These are phyloP conservation scores for Globisporangium uncinulatum DNA, from an alignment of 352 stramenopile genomes.

Conservation along the genomic window DNA sequence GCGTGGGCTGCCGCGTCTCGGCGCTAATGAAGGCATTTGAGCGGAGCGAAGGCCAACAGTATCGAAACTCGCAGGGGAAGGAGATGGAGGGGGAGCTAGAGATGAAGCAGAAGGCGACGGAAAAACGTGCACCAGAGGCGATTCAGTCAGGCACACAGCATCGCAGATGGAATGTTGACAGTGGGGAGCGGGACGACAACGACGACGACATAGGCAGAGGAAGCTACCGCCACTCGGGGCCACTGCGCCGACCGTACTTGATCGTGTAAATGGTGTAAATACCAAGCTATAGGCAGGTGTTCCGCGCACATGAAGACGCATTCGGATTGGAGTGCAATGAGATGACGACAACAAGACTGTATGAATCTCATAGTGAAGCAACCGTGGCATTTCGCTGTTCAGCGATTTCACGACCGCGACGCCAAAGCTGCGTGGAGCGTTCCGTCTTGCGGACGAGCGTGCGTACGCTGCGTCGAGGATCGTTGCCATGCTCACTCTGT, in stretches of 20 bases:
- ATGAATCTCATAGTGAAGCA: too few species aligned
- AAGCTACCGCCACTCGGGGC: neutral
- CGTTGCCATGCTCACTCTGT: too few species aligned
- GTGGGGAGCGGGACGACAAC: neutral
- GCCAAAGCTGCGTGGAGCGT: too few species aligned
- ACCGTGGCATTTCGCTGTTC: too few species aligned
- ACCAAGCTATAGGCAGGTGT: too few species aligned
- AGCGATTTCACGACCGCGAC: too few species aligned
- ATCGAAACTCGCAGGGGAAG: too few species aligned
- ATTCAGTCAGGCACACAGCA: neutral
- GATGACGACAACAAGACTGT: neutral
- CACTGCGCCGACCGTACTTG: slow-evolving; percentile 1
- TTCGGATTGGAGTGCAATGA: neutral
- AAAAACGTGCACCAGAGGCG: neutral
- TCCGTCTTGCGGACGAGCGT: too few species aligned
- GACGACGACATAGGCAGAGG: neutral
- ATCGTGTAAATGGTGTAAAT: slow-evolving; percentile 5
- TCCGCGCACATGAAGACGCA: too few species aligned
- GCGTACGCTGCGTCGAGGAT: too few species aligned
- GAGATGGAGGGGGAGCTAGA: neutral
- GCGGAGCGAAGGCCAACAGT: neutral
- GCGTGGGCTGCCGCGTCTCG: slow-evolving; percentile 30
- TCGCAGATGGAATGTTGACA: neutral
- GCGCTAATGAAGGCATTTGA: slow-evolving; percentile 26
- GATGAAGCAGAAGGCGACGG: neutral